Evolutionary conservation across 495 filamentous ascomycete genomes (phyloP).

Genomic region (Aspergillus diversus): DNA sequence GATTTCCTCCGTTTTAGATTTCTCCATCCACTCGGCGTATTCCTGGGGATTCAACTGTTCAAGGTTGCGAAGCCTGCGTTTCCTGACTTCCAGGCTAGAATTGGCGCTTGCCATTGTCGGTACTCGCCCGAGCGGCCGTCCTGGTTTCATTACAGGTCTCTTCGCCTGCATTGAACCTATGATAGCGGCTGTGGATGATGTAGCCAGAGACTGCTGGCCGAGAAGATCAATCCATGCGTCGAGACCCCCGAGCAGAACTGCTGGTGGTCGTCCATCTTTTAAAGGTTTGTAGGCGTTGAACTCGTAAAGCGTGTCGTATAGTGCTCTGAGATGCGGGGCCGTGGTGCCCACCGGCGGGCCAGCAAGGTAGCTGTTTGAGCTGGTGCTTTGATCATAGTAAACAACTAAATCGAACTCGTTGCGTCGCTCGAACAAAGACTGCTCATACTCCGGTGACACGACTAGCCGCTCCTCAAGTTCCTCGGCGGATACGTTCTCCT

Average conservation of each 20-base stretch:
- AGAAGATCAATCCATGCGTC: slow-evolving; percentile 82
- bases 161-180: slow-evolving; percentile 49
- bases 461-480: slow-evolving; percentile 82
- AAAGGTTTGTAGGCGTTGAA: slow-evolving; percentile 79
- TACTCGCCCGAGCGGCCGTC: slow-evolving; percentile 54
- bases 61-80: slow-evolving; percentile 59
- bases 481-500: slow-evolving; percentile 80
- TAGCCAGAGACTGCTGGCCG: slow-evolving; percentile 67
- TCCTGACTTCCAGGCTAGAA: slow-evolving; percentile 57
- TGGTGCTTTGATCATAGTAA: slow-evolving; percentile 79
- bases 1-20: slow-evolving; percentile 57
- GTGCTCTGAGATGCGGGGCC: slow-evolving; percentile 63
- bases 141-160: slow-evolving; percentile 39
- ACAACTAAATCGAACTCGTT: slow-evolving; percentile 85
- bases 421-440: slow-evolving; percentile 71
- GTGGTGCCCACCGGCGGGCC: slow-evolving; percentile 51
- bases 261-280: slow-evolving; percentile 63
- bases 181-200: slow-evolving; percentile 57
- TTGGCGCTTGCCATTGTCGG: slow-evolving; percentile 56
- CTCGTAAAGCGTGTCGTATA: slow-evolving; percentile 79
- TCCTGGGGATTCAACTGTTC: slow-evolving; percentile 65
- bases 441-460: slow-evolving; percentile 75
- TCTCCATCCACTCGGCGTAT: slow-evolving; percentile 62
- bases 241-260: slow-evolving; percentile 79
- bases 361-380: slow-evolving; percentile 55